These are phyloP conservation scores for Cladosporium sp. DNA, from an alignment of 2,329 filamentous ascomycete species.

Conservation along the genomic window DNA sequence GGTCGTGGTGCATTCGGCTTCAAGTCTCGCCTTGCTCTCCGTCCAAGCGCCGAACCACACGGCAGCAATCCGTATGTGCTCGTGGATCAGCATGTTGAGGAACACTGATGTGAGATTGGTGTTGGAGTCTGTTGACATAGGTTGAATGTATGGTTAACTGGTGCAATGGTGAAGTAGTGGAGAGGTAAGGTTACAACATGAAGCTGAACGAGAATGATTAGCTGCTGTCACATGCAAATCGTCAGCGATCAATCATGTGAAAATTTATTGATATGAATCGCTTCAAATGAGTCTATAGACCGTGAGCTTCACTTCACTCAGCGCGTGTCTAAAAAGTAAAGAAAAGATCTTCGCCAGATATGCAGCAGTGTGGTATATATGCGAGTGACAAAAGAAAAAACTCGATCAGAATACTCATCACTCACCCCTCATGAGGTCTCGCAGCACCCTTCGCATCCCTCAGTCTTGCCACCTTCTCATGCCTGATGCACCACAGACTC, in stretches of 20 bases:
- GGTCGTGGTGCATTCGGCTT: background rate
- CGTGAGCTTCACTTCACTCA: background rate
- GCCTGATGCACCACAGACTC: slow-evolving; percentile 68
- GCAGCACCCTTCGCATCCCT: background rate
- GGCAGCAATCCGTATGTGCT: background rate
- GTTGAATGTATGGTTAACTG: background rate
- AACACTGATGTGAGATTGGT: background rate
- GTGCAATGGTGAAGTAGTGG: background rate
- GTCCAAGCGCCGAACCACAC: background rate
- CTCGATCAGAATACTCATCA: background rate
- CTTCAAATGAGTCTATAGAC: background rate
- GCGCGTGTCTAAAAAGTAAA: background rate
- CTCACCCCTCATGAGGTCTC: slow-evolving; percentile 15
- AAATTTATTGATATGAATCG: background rate
- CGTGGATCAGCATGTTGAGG: background rate
- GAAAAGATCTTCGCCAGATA: background rate
- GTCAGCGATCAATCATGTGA: background rate
- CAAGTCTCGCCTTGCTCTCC: background rate
- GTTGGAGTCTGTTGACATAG: background rate
- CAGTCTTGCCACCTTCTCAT: slow-evolving; percentile 18
- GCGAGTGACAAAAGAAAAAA: background rate
- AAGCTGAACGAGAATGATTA: background rate
- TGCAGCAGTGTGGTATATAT: slow-evolving; percentile 8
- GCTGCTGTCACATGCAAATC: background rate
- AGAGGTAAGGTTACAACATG: background rate